Percentiles rank a stretch among this genome's conserved stretches.
phyloP scores from a whole-genome alignment of 2,329 filamentous ascomycete species.

The Endoconidiophora laricicola region DNA sequence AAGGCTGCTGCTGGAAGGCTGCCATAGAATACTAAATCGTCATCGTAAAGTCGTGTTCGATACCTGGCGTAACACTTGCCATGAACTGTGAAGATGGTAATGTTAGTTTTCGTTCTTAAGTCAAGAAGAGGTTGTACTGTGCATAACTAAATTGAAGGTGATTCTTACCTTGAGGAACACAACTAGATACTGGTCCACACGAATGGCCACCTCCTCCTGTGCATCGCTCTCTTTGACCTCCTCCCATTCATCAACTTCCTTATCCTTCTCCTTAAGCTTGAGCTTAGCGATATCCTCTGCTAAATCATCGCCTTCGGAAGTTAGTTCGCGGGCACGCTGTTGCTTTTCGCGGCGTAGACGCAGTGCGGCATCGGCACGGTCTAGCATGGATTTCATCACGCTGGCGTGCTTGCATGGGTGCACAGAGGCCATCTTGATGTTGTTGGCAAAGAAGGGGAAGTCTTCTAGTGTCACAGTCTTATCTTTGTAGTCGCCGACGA shows the following conservation, averaged over 20 bases:
- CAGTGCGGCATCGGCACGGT: slow-evolving; percentile 83
- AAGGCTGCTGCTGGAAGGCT: not conserved
- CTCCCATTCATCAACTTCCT: slow-evolving; percentile 44
- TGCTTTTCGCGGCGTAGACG: slow-evolving; percentile 70
- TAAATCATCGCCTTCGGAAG: slow-evolving; percentile 51
- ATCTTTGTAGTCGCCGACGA: slow-evolving; percentile 90
- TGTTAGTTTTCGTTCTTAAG: slow-evolving; percentile 16
- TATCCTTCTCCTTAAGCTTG: slow-evolving; percentile 35
- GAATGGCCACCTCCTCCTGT: slow-evolving; percentile 63
- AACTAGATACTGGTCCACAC: slow-evolving; percentile 77
- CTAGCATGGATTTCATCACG: slow-evolving; percentile 94
- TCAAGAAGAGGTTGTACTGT: not conserved
- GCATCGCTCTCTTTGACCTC: slow-evolving; percentile 42
- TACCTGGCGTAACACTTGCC: slow-evolving; percentile 83
- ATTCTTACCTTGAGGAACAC: slow-evolving; percentile 66
- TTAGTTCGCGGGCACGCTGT: slow-evolving; percentile 26
- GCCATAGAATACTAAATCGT: slow-evolving; percentile 42
- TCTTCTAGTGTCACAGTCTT: slow-evolving; percentile 98
- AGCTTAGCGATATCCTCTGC: slow-evolving; percentile 62
- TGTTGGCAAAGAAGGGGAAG: slow-evolving; percentile 84
- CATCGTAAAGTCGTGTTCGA: slow-evolving; percentile 98
- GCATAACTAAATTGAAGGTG: not conserved
- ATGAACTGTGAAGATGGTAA: slow-evolving; percentile 37
- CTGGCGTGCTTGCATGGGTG: slow-evolving; percentile 95
- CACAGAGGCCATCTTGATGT: slow-evolving; percentile 88